Conservation (phyloP, 768 basidiomycete species). For the Obba rivulosa region DNA sequence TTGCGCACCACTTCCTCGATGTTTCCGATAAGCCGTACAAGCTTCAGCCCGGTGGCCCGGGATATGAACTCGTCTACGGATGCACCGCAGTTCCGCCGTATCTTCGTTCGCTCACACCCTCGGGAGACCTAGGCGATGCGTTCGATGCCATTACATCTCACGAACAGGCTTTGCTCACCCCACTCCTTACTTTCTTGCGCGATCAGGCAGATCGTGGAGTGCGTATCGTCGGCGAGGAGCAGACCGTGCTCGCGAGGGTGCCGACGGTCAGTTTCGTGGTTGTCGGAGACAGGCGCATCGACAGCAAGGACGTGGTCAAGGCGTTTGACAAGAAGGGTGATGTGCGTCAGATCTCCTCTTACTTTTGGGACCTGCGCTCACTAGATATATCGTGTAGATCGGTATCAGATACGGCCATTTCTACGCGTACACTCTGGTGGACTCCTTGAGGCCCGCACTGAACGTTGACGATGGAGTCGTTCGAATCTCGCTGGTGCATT, state of each 20-base stretch:
- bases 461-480: slow-evolving; percentile 64
- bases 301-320: slow-evolving; percentile 59
- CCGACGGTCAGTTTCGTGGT: slow-evolving; percentile 75
- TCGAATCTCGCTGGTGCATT: slow-evolving; percentile 73
- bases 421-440: slow-evolving; percentile 64
- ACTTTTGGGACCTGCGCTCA: not conserved
- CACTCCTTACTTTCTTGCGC: slow-evolving; percentile 50
- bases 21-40: slow-evolving; percentile 46
- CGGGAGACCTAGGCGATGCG: slow-evolving; percentile 36
- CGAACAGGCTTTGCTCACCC: slow-evolving; percentile 53
- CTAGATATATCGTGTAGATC: slow-evolving; percentile 37
- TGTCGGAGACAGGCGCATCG: slow-evolving; percentile 46
- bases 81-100: slow-evolving; percentile 58
- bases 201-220: slow-evolving; percentile 54
- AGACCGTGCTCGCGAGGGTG: slow-evolving; percentile 37
- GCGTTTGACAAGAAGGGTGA: slow-evolving; percentile 58
- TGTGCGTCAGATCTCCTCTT: slow-evolving; percentile 35
- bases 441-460: slow-evolving; percentile 47
- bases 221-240: slow-evolving; percentile 59
- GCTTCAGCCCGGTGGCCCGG: slow-evolving; percentile 68
- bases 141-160: slow-evolving; percentile 56
- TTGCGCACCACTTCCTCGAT: slow-evolving; percentile 68
- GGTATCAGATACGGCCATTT: slow-evolving; percentile 79
- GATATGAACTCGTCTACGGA: slow-evolving; percentile 66
- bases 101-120: slow-evolving; percentile 52